Conservation (phyloP, 2,329 filamentous ascomycete species). For the Cytospora piceae region DNA sequence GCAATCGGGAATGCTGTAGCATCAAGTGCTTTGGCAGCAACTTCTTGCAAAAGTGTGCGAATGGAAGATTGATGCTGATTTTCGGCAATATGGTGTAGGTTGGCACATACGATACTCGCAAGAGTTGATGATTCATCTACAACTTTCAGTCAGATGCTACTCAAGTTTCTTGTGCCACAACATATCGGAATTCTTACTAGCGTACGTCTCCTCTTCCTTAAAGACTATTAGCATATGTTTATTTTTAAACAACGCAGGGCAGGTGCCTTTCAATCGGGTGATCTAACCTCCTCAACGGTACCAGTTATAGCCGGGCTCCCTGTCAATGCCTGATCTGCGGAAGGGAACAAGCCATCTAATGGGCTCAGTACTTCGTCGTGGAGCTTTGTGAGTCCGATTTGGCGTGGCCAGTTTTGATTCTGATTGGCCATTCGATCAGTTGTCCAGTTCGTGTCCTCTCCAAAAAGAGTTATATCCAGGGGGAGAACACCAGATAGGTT, state of each 20-base stretch:
- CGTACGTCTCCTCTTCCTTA: background rate
- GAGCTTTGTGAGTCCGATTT: background rate
- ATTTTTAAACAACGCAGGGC: background rate
- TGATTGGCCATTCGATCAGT: background rate
- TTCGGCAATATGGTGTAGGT: background rate
- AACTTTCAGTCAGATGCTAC: background rate
- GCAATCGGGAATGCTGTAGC: background rate
- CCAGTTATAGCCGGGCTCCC: background rate
- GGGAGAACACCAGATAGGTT: background rate
- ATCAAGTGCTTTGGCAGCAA: slow-evolving; percentile 4
- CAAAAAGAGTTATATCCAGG: background rate
- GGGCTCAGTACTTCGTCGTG: background rate
- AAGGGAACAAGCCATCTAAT: background rate
- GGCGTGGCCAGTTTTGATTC: background rate
- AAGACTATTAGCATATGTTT: background rate
- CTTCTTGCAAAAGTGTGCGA: background rate
- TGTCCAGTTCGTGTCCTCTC: background rate
- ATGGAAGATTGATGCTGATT: background rate
- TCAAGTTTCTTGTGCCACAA: background rate
- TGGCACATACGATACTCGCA: background rate
- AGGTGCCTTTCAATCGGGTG: background rate
- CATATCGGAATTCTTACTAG: background rate
- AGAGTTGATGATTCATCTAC: background rate
- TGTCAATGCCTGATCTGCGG: background rate
- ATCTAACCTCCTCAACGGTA: background rate